Evolutionary conservation across 2,329 filamentous ascomycete species (phyloP).

Genomic region (Penicillium glabrum): DNA sequence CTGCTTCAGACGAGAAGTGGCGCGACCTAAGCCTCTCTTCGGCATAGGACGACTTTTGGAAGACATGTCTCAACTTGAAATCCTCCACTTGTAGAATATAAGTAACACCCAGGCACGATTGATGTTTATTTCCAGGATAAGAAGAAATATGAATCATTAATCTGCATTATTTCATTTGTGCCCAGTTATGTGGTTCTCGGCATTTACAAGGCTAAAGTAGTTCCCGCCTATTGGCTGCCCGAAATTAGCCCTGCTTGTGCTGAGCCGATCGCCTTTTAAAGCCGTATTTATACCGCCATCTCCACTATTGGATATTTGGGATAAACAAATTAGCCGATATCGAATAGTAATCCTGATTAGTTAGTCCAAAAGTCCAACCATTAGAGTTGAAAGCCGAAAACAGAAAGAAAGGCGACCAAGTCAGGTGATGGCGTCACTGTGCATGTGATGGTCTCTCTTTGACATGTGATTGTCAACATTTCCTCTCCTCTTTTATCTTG

Average conservation of each 20-base stretch:
- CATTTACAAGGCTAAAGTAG: too few species aligned
- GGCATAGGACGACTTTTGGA: not conserved
- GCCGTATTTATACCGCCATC: too few species aligned
- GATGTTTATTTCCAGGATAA: too few species aligned
- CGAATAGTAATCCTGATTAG: not conserved
- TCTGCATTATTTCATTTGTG: too few species aligned
- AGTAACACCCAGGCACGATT: not conserved
- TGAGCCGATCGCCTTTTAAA: not conserved
- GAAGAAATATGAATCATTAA: too few species aligned
- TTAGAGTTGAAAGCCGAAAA: too few species aligned
- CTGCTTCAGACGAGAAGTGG: not conserved
- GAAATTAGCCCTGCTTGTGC: not conserved
- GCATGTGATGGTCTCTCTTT: slow-evolving; percentile 23
- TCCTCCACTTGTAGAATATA: not conserved
- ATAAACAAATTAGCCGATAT: not conserved
- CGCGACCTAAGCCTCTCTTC: not conserved
- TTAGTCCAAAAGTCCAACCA: too few species aligned
- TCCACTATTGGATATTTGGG: not conserved
- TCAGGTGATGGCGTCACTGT: slow-evolving; percentile 17
- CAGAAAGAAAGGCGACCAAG: not conserved
- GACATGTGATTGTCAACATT: slow-evolving; percentile 20
- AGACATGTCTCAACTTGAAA: not conserved
- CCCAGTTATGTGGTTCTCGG: too few species aligned
- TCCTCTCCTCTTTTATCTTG: not conserved
- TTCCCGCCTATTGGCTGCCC: not conserved